These are phyloP conservation scores for Suzukiozyma palmioleophila DNA, from an alignment of 1,139 yeast species.

Conservation along the genomic window DNA sequence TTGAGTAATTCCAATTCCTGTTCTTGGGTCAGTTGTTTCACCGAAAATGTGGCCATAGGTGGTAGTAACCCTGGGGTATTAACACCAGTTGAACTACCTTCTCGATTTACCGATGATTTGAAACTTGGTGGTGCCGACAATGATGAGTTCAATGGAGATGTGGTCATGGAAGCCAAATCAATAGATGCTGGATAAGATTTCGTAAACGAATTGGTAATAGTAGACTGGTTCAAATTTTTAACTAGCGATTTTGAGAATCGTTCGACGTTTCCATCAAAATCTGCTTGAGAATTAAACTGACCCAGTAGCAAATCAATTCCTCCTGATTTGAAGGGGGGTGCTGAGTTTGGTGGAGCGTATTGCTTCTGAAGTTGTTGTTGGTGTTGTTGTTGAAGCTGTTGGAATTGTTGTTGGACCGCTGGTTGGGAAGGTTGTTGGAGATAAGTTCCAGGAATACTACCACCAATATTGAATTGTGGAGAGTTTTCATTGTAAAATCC, in stretches of 20 bases:
- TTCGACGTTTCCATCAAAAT: neutral
- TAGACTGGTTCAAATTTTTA: slow-evolving; percentile 10
- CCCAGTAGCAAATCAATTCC: slow-evolving; percentile 28
- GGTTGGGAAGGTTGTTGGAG: neutral
- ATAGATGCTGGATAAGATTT: slow-evolving; percentile 37
- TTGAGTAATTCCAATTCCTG: slow-evolving; percentile 1
- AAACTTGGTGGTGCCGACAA: slow-evolving; percentile 2
- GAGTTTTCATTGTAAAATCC: slow-evolving; percentile 5
- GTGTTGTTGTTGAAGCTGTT: slow-evolving; percentile 2
- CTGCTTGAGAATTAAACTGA: slow-evolving; percentile 12
- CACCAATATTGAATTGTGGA: slow-evolving; percentile 2
- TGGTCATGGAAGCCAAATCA: slow-evolving; percentile 30
- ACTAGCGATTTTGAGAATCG: slow-evolving; percentile 5
- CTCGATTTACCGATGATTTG: neutral
- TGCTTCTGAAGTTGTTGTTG: slow-evolving; percentile 1
- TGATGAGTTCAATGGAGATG: slow-evolving; percentile 10
- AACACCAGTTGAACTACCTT: neutral
- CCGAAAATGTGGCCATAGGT: slow-evolving; percentile 36
- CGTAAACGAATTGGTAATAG: slow-evolving; percentile 20
- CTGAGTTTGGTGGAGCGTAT: slow-evolving; percentile 1
- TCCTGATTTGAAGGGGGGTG: slow-evolving; percentile 8
- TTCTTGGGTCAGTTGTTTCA: slow-evolving; percentile 6
- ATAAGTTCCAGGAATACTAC: neutral
- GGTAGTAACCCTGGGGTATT: slow-evolving; percentile 24
- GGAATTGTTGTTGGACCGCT: slow-evolving; percentile 4